Evolutionary conservation across 2,329 filamentous ascomycete genomes (phyloP).

Genomic region (Ophiostoma sp.): DNA sequence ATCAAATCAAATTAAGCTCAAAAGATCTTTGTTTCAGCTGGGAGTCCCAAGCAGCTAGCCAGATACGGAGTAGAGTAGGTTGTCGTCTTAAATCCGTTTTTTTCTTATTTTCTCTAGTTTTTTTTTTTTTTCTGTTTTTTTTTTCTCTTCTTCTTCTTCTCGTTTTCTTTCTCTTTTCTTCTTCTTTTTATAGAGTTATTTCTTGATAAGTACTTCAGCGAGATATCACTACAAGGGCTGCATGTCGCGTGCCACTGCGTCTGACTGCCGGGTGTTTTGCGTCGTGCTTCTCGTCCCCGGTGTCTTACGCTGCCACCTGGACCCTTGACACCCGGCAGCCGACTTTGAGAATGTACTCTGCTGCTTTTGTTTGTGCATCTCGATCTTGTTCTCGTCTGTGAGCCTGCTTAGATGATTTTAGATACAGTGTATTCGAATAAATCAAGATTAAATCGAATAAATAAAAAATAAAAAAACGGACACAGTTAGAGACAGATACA

Average conservation of each 20-base stretch:
- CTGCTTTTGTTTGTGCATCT: neutral
- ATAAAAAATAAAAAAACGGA: neutral
- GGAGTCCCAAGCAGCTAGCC: too few relatives aligned
- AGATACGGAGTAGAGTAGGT: too few relatives aligned
- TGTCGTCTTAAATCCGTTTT: too few relatives aligned
- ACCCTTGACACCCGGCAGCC: neutral
- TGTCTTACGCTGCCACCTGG: neutral
- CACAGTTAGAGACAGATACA: neutral
- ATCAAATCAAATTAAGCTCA: too few relatives aligned
- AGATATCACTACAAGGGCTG: neutral
- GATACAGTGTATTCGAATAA: neutral
- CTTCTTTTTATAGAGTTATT: too few relatives aligned
- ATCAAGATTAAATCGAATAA: neutral
- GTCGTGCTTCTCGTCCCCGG: constrained; percentile 1
- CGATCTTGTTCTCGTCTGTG: neutral
- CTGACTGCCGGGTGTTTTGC: constrained; percentile 5
- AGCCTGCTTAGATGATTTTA: neutral
- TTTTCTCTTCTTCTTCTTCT: too few relatives aligned
- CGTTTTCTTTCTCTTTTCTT: too few relatives aligned
- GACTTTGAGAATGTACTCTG: neutral
- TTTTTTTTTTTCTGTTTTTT: too few relatives aligned
- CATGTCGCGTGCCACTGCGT: neutral
- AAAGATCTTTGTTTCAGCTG: too few relatives aligned
- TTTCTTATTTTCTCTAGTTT: too few relatives aligned
- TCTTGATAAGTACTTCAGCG: neutral